These are phyloP conservation scores for Sechiopsis laciniata DNA, from an alignment of 306 rosid species.

Conservation along the genomic window DNA sequence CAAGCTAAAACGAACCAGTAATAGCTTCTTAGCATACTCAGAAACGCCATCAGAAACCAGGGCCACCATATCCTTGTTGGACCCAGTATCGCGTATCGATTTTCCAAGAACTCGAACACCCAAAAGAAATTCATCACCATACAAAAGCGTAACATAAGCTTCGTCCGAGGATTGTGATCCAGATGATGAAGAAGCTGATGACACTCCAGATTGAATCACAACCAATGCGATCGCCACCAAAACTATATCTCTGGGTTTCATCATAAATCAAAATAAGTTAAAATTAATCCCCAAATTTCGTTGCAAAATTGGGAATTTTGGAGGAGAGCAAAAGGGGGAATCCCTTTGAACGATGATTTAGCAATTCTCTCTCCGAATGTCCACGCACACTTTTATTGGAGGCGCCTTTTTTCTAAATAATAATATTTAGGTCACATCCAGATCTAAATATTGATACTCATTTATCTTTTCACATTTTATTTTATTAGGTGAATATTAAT, in stretches of 20 bases:
- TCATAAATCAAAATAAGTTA: background rate
- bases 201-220: slow-evolving; percentile 15
- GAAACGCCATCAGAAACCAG: slow-evolving; percentile 96
- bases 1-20: slow-evolving; percentile 38
- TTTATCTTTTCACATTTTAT: too few relatives aligned
- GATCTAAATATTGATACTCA: too few relatives aligned
- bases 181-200: slow-evolving; percentile 24
- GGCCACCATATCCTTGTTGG: slow-evolving; percentile 82
- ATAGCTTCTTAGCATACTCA: slow-evolving; percentile 65
- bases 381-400: background rate
- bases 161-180: slow-evolving; percentile 47
- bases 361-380: background rate
- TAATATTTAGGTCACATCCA: too few relatives aligned
- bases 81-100: slow-evolving; percentile 76
- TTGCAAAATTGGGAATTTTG: slow-evolving; percentile 9
- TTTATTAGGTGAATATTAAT: too few relatives aligned
- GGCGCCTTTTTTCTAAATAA: background rate
- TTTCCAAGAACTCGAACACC: slow-evolving; percentile 95
- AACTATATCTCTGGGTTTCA: background rate
- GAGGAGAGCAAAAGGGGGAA: background rate
- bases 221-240: slow-evolving; percentile 5
- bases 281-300: slow-evolving; percentile 8
- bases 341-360: background rate
- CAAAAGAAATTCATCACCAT: slow-evolving; percentile 90
- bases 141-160: slow-evolving; percentile 87